phyloP scores from a whole-genome alignment of 164 flowering plant species.

The Vitis amurensis region DNA sequence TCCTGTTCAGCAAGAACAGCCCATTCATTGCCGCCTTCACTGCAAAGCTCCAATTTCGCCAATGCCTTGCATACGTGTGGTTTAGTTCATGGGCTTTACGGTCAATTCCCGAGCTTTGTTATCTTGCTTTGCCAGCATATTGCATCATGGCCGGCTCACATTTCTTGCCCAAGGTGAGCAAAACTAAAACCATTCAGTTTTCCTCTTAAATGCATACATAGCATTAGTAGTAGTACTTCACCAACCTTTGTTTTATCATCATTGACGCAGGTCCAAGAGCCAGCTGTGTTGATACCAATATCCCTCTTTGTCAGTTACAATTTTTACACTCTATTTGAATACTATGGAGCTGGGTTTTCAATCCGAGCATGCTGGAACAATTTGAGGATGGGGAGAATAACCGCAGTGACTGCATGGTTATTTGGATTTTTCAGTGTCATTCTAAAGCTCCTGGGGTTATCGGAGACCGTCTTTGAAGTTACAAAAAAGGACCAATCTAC shows the following conservation, averaged over 20 bases:
- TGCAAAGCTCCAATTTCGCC: constrained; percentile 43
- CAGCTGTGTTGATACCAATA: too few relatives aligned
- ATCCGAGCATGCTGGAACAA: constrained; percentile 56
- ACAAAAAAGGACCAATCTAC: constrained; percentile 39
- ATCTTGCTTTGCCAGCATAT: constrained; percentile 49
- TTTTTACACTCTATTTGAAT: constrained; percentile 36
- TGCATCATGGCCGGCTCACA: constrained; percentile 46
- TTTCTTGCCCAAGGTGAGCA: constrained; percentile 55
- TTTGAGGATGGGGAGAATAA: constrained; percentile 39
- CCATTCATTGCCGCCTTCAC: constrained; percentile 28
- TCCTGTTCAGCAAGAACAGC: constrained; percentile 31
- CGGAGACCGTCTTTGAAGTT: constrained; percentile 45
- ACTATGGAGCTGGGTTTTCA: constrained; percentile 23
- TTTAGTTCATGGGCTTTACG: constrained; percentile 29
- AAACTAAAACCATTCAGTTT: too few relatives aligned
- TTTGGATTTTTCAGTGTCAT: constrained; percentile 32
- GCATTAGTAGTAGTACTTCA: too few relatives aligned
- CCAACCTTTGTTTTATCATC: too few relatives aligned
- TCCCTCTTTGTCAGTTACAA: constrained; percentile 28
- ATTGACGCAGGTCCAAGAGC: too few relatives aligned
- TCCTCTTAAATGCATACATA: too few relatives aligned
- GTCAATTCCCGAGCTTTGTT: constrained; percentile 52
- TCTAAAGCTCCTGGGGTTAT: constrained; percentile 44
- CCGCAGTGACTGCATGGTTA: constrained; percentile 31
- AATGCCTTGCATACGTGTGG: constrained; percentile 34